phyloP scores from a whole-genome alignment of 2,329 filamentous ascomycete genomes.

The Helotiales sp. region DNA sequence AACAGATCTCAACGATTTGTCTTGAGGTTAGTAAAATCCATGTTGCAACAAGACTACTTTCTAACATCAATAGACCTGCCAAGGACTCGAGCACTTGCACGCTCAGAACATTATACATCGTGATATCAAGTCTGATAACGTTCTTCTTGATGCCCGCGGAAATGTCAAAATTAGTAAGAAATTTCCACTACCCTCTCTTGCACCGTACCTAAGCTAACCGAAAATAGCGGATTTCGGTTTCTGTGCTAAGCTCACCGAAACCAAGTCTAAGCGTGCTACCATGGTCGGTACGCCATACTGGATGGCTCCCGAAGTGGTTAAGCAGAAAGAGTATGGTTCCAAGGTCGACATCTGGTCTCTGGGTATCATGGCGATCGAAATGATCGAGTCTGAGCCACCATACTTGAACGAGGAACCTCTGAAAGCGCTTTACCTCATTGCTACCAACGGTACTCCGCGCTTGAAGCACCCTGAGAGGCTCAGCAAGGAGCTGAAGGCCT shows the following conservation, averaged over 20 bases:
- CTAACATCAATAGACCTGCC: slow-evolving; percentile 71
- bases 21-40: slow-evolving; percentile 68
- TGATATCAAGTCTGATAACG: slow-evolving; percentile 99
- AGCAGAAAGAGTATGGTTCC: slow-evolving; percentile 97
- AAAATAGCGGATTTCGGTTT: slow-evolving; percentile 93
- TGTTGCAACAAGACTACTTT: background rate
- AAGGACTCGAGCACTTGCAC: slow-evolving; percentile 90
- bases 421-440: slow-evolving; percentile 95
- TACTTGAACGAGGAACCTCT: slow-evolving; percentile 98
- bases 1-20: slow-evolving; percentile 97
- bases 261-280: slow-evolving; percentile 94
- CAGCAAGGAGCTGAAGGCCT: slow-evolving; percentile 96
- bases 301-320: slow-evolving; percentile 99
- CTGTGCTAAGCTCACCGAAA: slow-evolving; percentile 96
- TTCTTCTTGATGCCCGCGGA: slow-evolving; percentile 87
- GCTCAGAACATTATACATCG: slow-evolving; percentile 96
- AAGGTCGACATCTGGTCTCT: slow-evolving; percentile 99
- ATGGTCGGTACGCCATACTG: slow-evolving; percentile 99
- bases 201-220: slow-evolving; percentile 35
- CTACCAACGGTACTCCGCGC: slow-evolving; percentile 93
- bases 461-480: slow-evolving; percentile 98
- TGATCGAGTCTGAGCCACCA: slow-evolving; percentile 98
- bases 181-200: background rate
- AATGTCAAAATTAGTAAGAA: slow-evolving; percentile 94
- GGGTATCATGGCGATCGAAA: slow-evolving; percentile 99